Conservation (phyloP, 768 basidiomycete species). For the Naganishia vaughanmartiniae region DNA sequence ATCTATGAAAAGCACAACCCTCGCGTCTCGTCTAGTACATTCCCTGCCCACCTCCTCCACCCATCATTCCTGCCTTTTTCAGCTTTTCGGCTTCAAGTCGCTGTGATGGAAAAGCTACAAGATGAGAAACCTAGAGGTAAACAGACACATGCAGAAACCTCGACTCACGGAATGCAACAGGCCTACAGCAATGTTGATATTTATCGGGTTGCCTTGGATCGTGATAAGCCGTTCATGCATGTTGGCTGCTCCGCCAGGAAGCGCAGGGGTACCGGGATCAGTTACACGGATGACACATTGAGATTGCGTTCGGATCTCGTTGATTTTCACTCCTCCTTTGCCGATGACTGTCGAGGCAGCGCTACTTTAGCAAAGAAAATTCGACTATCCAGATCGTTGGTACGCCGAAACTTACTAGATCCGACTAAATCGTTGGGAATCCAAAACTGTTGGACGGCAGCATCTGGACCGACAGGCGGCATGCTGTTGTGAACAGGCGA, state of each 20-base stretch:
- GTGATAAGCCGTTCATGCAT: conserved; percentile 85
- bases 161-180: conserved; percentile 58
- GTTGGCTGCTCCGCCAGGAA: conserved; percentile 57
- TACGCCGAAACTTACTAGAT: conserved; percentile 43
- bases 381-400: not conserved
- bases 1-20: no score
- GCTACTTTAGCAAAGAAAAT: no score
- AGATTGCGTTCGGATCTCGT: conserved; percentile 93
- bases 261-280: conserved; percentile 85
- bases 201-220: conserved; percentile 89
- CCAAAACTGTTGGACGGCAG: conserved; percentile 93
- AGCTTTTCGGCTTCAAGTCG: conserved; percentile 21
- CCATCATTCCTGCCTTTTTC: conserved; percentile 22
- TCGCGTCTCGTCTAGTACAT: conserved; percentile 14
- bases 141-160: no score
- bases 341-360: conserved; percentile 66
- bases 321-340: conserved; percentile 97
- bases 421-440: conserved; percentile 95
- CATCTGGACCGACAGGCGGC: conserved; percentile 50
- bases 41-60: not conserved
- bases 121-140: not conserved
- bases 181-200: conserved; percentile 95
- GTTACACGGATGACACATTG: conserved; percentile 97
- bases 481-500: conserved; percentile 49
- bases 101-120: not conserved